Evolutionary conservation across 83 land plant genomes (phyloP).

Genomic region (Picea abies): DNA sequence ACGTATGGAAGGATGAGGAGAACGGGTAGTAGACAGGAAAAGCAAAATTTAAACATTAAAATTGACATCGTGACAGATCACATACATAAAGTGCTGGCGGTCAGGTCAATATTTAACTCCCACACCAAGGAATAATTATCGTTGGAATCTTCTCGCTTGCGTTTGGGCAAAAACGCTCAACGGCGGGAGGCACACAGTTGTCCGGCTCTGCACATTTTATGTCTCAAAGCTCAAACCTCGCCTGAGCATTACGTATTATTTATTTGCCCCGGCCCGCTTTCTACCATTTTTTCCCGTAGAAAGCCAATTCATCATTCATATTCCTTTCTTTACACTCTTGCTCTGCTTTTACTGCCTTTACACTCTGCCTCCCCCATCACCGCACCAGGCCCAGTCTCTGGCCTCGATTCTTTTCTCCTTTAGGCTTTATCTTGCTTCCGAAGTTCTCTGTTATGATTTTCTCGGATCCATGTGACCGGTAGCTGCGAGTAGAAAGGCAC

Average conservation of each 20-base stretch:
- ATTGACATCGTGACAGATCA: background rate
- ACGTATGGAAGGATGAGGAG: background rate
- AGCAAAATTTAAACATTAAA: background rate
- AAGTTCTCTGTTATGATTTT: background rate
- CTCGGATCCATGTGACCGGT: slow-evolving; percentile 2
- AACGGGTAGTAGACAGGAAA: background rate
- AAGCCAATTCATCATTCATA: background rate
- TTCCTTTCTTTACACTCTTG: background rate
- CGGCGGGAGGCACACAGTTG: background rate
- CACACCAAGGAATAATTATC: no score
- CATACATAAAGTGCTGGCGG: background rate
- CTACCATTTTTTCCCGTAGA: background rate
- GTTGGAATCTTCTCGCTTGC: no score
- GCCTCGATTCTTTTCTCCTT: no score
- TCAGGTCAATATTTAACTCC: background rate
- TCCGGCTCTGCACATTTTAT: background rate
- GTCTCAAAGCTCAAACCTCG: background rate
- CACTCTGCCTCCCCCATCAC: background rate
- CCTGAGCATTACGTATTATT: background rate
- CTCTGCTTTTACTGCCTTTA: background rate
- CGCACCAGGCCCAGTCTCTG: no score
- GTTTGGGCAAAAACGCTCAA: background rate
- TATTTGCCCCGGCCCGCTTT: background rate
- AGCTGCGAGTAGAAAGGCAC: no score
- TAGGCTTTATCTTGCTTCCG: no score